phyloP scores from a whole-genome alignment of 768 basidiomycete genomes.

The Russula foetens region DNA sequence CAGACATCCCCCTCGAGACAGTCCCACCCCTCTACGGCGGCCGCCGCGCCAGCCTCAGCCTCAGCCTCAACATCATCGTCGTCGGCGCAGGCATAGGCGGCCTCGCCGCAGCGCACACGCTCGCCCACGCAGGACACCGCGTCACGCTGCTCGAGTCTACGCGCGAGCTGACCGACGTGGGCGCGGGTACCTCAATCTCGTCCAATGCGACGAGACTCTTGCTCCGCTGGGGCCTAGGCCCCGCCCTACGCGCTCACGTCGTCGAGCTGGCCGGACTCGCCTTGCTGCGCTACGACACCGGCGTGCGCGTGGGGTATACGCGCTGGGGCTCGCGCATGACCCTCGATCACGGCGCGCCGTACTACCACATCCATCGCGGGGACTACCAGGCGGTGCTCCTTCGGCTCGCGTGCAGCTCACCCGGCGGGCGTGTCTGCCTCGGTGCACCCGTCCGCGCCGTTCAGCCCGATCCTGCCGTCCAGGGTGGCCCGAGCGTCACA shows the following conservation, averaged over 20 bases:
- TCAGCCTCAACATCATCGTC: constrained; percentile 31
- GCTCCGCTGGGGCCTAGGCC: constrained; percentile 32
- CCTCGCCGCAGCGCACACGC: constrained; percentile 32
- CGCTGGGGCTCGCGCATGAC: constrained; percentile 28
- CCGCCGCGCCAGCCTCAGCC: constrained; percentile 28
- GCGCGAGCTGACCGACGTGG: constrained; percentile 32
- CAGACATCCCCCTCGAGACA: constrained; percentile 10
- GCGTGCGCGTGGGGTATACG: constrained; percentile 33
- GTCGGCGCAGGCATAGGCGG: constrained; percentile 38
- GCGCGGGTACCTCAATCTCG: constrained; percentile 36
- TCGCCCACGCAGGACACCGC: constrained; percentile 34
- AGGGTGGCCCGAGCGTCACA: constrained; percentile 27
- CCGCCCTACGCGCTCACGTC: constrained; percentile 25
- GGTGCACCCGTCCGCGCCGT: constrained; percentile 27
- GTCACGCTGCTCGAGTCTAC: constrained; percentile 35
- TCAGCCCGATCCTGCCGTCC: constrained; percentile 25
- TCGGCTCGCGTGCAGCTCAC: constrained; percentile 26
- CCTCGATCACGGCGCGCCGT: constrained; percentile 31
- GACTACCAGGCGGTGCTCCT: constrained; percentile 35
- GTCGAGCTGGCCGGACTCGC: constrained; percentile 33
- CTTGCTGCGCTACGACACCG: constrained; percentile 31
- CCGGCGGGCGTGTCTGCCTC: constrained; percentile 29
- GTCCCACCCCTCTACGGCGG: constrained; percentile 24
- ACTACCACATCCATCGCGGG: constrained; percentile 37
- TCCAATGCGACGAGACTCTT: constrained; percentile 34